Evolutionary conservation across 106 monocot species (phyloP), one percentile per base, ranked within the genome.

Genomic region (Phalaenopsis aphrodite): DNA sequence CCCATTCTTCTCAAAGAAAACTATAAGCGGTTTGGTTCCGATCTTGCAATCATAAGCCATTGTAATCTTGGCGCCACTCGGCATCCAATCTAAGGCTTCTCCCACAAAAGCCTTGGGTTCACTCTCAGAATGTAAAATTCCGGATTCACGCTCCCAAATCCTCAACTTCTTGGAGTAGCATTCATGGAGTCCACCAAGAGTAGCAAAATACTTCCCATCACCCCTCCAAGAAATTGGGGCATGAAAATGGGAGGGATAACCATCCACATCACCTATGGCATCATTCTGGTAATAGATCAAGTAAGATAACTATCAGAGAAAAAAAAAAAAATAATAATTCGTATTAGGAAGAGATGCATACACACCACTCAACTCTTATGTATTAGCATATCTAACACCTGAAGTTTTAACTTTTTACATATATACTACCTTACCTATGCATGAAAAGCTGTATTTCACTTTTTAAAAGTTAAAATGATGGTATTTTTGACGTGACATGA

Each of bases 141-240:
- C 95, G 61, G 95, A 91, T 82, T 99, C 99, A 77, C 95, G 85
- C 52, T 99, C 99, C 93, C 94, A 99, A 61, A 99, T 86, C 56
- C 77, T 89, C 47, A 99, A 83, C 72, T 85, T 93, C 84, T 85
- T 85, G 23, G 48, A 68, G 30, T 79, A 81, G 72, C 84, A 80
- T 68, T 86, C 79, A 46, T 82, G 65, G 72, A 76, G 55, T 79
- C 88, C 89, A 37, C 79, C 78, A 48, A 99, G 56, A 67, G 93
- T 90, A 80, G 93, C 95, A 86, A 95, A 93, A 78, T 88, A 99
- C 75, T 95, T 99, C 24, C 99, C 99, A 89, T 99, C 95, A 75
- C 95, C 99, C 83, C 91, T 86, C 99, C 99, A 99, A 69, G 88
- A 88, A 48, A 98, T 88, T 56, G 88, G 67, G 80, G 86, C 87